A percentile compares a stretch with the other conserved stretches of the same genome.
Conservation (phyloP, 1,139 yeast genomes). For the Meyerozyma carpophila region DNA sequence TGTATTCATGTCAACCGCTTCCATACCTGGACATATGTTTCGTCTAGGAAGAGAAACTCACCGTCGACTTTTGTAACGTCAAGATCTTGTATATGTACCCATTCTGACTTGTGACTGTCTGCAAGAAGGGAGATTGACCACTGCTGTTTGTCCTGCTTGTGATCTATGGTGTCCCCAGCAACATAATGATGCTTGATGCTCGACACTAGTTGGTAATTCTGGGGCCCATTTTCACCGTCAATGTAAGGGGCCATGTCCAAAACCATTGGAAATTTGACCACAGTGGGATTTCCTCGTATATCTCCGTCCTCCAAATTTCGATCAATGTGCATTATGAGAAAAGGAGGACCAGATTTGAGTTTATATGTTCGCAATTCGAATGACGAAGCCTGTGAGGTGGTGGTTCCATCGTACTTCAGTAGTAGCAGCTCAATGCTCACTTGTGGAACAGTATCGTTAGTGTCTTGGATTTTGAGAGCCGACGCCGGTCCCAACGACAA, state of each 20-base stretch:
- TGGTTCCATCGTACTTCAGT: slow-evolving; percentile 35
- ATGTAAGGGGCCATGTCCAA: slow-evolving; percentile 35
- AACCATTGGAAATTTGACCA: slow-evolving; percentile 54
- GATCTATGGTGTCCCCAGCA: slow-evolving; percentile 15
- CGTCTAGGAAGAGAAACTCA: slow-evolving; percentile 59
- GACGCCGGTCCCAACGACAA: slow-evolving; percentile 57
- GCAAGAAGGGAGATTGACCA: slow-evolving; percentile 52
- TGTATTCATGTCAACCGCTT: slow-evolving; percentile 14
- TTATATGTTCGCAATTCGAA: slow-evolving; percentile 29
- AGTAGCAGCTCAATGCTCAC: slow-evolving; percentile 43
- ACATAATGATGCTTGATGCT: slow-evolving; percentile 45
- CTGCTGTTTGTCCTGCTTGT: slow-evolving; percentile 22
- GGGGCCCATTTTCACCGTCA: slow-evolving; percentile 11
- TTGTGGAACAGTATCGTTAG: slow-evolving; percentile 42
- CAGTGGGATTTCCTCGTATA: slow-evolving; percentile 49
- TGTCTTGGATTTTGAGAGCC: slow-evolving; percentile 34
- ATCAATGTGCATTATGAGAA: slow-evolving; percentile 51
- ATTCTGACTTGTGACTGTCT: slow-evolving; percentile 26
- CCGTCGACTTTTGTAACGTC: slow-evolving; percentile 41
- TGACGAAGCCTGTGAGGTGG: slow-evolving; percentile 12
- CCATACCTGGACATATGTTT: slow-evolving; percentile 69
- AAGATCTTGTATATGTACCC: slow-evolving; percentile 58
- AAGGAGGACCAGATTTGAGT: slow-evolving; percentile 45
- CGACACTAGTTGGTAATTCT: slow-evolving; percentile 42
- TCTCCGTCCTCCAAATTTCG: slow-evolving; percentile 35